Evolutionary conservation across 73 alveolate genomes (phyloP), one percentile per base, ranked within the genome.

Genomic region (Paramecium octaurelia): DNA sequence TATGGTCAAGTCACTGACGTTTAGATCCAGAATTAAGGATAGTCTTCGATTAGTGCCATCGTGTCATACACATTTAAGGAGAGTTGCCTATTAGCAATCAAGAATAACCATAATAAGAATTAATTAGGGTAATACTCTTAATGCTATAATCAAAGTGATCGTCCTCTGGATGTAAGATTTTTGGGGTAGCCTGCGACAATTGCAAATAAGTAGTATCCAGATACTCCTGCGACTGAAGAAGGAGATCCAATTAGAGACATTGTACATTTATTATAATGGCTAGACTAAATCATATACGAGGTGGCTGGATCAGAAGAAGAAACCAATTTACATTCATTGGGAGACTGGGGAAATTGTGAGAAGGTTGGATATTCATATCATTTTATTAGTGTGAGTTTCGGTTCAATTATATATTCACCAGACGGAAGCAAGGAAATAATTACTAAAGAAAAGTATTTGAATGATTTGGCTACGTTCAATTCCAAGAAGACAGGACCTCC

Each of bases 401-500:
- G 93, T 11, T 87, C 93, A 14, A 87, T 87, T 8, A 87, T 87
- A 16, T 87, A 59, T 38, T 64, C 83, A 64, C 93, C 93, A 8
- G 93, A 87, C 64, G 93, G 93, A 20, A 87, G 88, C n/a, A 50
- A 87, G 23, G 93, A 87, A 59, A 73, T 73, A 11, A 73, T 73
- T 38, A 73, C 87, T 36, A 73, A 73, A 36, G 87, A 73, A 38
- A 73, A 73, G 27, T 59, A 87, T 59, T 40, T 60, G 29, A 59
- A 40, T 68, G 83, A 58, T 59, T 42, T 59, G 5, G 68, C 60
- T 12, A 35, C 85, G 16, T 59, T 58, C 42, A 77, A 73, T 18
- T 87, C 83, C 14, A 87, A 87, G 40, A 87, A 87, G 34, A 73
- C 83, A 58, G 93, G 93, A 5, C 93, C 93, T 7, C 93, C 93